These are phyloP conservation scores for Starmerella khaoyaiensis DNA, from an alignment of 805 yeast species.

Conservation along the genomic window DNA sequence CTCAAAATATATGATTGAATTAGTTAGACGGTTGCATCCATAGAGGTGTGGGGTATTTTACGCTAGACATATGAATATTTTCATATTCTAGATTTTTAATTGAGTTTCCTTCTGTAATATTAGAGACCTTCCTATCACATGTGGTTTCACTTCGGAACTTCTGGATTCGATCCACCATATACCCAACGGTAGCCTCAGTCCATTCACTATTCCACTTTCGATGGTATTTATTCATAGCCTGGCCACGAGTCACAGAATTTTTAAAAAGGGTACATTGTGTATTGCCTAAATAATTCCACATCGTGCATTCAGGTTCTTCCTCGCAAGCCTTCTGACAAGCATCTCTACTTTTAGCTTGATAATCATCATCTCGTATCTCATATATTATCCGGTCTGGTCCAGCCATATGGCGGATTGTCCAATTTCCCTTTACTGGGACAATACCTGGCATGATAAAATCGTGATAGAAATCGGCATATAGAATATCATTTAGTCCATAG, in stretches of 20 bases:
- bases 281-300: slow-evolving; percentile 12
- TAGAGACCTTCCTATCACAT: too few species aligned
- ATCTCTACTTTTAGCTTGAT: slow-evolving; percentile 10
- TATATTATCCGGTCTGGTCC: slow-evolving; percentile 4
- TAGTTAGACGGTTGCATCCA: too few species aligned
- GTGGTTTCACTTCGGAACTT: slow-evolving; percentile 15
- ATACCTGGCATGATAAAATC: slow-evolving; percentile 26
- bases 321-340: slow-evolving; percentile 15
- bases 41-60: too few species aligned
- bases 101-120: too few species aligned
- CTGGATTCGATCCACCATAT: slow-evolving; percentile 27
- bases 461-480: slow-evolving; percentile 25
- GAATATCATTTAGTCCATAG: slow-evolving; percentile 7
- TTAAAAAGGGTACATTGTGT: slow-evolving; percentile 13
- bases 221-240: slow-evolving; percentile 9
- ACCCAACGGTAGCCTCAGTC: slow-evolving; percentile 20
- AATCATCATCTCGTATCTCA: too few species aligned
- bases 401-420: slow-evolving; percentile 17
- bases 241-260: slow-evolving; percentile 14
- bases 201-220: slow-evolving; percentile 8
- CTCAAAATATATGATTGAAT: too few species aligned
- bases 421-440: slow-evolving; percentile 17
- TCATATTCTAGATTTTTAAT: too few species aligned
- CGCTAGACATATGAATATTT: too few species aligned
- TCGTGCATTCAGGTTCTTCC: slow-evolving; percentile 16